A percentile compares a stretch with the other conserved stretches of the same genome.
phyloP scores from a whole-genome alignment of 1,284 basidiomycete species.

The Coriolopsis trogii region DNA sequence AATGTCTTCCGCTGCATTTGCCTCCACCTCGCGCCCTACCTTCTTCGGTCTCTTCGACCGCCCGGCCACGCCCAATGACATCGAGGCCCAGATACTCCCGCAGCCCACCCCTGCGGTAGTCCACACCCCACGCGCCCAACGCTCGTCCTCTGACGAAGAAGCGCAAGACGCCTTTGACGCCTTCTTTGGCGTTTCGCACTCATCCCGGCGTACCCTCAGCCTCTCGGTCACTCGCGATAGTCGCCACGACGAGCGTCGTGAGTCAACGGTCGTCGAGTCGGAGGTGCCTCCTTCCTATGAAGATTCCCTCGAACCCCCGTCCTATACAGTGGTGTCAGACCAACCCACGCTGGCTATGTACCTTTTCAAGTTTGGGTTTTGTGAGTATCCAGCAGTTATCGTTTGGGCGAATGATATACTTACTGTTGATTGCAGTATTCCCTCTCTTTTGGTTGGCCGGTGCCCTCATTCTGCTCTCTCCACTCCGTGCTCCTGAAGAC shows the following conservation, averaged over 20 bases:
- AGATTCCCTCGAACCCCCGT: conserved; percentile 26
- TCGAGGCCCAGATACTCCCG: conserved; percentile 14
- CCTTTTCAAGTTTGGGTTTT: conserved; percentile 38
- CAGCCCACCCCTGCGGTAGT: conserved; percentile 7
- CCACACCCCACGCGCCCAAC: conserved; percentile 12
- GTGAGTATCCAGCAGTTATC: conserved; percentile 21
- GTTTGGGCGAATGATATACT: not conserved
- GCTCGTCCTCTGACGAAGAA: conserved; percentile 13
- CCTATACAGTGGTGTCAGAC: conserved; percentile 30
- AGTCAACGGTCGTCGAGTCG: conserved; percentile 7
- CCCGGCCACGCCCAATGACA: conserved; percentile 11
- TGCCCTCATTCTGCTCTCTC: conserved; percentile 41
- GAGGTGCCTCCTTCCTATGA: conserved; percentile 31
- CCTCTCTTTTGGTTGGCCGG: conserved; percentile 48
- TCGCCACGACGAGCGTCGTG: conserved; percentile 28
- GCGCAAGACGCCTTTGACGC: conserved; percentile 31
- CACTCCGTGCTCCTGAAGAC: conserved; percentile 40
- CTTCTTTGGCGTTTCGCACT: conserved; percentile 32
- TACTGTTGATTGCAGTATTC: conserved; percentile 36
- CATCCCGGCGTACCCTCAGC: conserved; percentile 19
- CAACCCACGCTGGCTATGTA: conserved; percentile 37
- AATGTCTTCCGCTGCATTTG: conserved; percentile 15
- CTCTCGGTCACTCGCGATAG: conserved; percentile 30
- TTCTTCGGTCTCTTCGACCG: conserved; percentile 23
- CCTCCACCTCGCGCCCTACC: conserved; percentile 12